These are phyloP conservation scores for Cephaloascus albidus DNA, from an alignment of 805 yeast genomes.

Conservation along the genomic window DNA sequence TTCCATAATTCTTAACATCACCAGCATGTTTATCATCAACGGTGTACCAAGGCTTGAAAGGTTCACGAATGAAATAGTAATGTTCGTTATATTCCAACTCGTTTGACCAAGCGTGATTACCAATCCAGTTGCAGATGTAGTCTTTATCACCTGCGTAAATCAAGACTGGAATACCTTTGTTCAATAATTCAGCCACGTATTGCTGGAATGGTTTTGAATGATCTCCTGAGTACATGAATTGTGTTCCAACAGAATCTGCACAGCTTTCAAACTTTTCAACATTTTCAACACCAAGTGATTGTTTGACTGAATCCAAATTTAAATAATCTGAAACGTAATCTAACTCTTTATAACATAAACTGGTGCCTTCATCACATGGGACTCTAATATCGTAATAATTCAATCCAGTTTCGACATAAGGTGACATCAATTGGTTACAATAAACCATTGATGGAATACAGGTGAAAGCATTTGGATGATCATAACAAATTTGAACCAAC, in stretches of 20 bases:
- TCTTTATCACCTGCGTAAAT: conserved; percentile 37
- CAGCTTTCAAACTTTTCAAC: conserved; percentile 25
- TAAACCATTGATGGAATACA: conserved; percentile 27
- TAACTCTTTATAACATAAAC: conserved; percentile 22
- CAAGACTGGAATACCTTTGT: conserved; percentile 27
- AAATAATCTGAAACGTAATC: conserved; percentile 25
- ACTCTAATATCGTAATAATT: conserved; percentile 31
- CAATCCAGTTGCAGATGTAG: conserved; percentile 36
- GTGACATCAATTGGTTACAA: conserved; percentile 20
- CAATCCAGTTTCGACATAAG: conserved; percentile 24
- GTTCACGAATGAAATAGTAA: not conserved
- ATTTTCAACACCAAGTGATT: conserved; percentile 24
- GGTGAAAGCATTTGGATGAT: conserved; percentile 19
- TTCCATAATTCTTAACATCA: conserved; percentile 59
- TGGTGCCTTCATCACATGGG: conserved; percentile 19
- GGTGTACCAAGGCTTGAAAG: conserved; percentile 14
- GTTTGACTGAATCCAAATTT: conserved; percentile 25
- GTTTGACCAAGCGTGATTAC: conserved; percentile 29
- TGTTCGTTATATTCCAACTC: conserved; percentile 1
- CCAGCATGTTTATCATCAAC: conserved; percentile 42
- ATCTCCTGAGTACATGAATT: conserved; percentile 30
- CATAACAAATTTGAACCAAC: conserved; percentile 21
- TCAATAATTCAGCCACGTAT: conserved; percentile 28
- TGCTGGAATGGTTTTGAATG: conserved; percentile 30
- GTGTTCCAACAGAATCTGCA: conserved; percentile 21